Evolutionary conservation across 768 basidiomycete genomes (phyloP).

Genomic region (Agaricus bisporus): DNA sequence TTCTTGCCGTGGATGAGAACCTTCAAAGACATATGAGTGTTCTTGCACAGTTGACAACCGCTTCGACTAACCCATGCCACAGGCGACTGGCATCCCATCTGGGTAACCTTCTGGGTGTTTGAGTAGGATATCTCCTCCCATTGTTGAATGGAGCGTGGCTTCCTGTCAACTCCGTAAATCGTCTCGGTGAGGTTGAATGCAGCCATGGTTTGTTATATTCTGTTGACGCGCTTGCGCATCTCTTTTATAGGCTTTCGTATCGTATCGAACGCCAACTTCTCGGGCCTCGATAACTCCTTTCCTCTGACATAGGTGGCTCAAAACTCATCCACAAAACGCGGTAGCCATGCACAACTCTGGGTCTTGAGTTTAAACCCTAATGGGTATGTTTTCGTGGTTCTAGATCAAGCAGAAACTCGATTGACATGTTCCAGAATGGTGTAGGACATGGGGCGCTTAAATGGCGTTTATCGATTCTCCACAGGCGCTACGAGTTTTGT

Average conservation of each 20-base stretch:
- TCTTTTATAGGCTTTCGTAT: background rate
- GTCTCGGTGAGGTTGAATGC: slow-evolving; percentile 5
- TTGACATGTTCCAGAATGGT: too few species aligned
- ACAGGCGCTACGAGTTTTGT: too few species aligned
- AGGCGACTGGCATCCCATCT: slow-evolving; percentile 15
- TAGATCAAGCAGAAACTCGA: too few species aligned
- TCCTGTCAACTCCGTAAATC: slow-evolving; percentile 14
- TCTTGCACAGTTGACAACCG: background rate
- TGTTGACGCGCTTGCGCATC: background rate
- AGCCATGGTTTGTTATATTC: background rate
- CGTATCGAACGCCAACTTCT: background rate
- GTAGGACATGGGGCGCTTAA: too few species aligned
- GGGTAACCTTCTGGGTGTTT: slow-evolving; percentile 12
- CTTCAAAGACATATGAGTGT: background rate
- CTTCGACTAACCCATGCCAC: slow-evolving; percentile 17
- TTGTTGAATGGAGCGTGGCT: slow-evolving; percentile 16
- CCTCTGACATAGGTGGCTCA: too few species aligned
- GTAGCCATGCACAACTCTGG: too few species aligned
- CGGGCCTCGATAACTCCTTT: too few species aligned
- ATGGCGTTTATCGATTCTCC: too few species aligned
- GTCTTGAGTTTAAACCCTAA: too few species aligned
- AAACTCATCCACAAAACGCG: too few species aligned
- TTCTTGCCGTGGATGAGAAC: slow-evolving; percentile 16
- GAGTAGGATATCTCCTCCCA: slow-evolving; percentile 16
- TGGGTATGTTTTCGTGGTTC: too few species aligned